Base-by-base conservation (phyloP, 345 rosid species). In the Eucalyptus leucophloia region DNA sequence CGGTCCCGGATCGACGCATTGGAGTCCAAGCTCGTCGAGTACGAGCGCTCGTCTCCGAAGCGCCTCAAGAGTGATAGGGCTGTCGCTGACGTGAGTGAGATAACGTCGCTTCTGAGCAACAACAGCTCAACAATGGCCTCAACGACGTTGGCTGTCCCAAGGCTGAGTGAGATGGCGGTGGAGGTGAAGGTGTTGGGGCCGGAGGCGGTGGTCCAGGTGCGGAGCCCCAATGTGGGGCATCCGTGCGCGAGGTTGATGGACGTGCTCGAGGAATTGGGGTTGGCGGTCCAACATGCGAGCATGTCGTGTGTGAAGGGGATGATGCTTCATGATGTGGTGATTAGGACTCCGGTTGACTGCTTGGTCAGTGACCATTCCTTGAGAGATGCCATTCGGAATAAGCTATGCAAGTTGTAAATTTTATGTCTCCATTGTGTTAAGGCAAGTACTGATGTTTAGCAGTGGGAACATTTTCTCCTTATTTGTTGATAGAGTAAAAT, bases 321-420 rank as follows among this genome's bases (percentile, higher is more conserved):
- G 87, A 50, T 93, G 91, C 88, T 94, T 58, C 94, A 92, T n/a
- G 93, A 92, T 88, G 91, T 90, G 58, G 95, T 93, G 7, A 92
- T 94, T 21, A 88, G 56, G 50, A 49, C 92, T 89, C 93, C 91
- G n/a, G 88, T 88, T 2, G 93, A 93, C 40, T 67, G 6, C 81
- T 17, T 11, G 81, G 81, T 18, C 13, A 34, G 7, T 24, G 44
- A 69, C 7, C 24, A 18, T 12, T 69, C 81, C 81, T 9, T 69
- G 12, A 9, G 81, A 18, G 81, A 69, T 69, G 81, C 81, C 81
- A 69, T 69, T 34, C 24, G 44, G 42, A 21, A 40, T 3, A 69
- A 34, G 19, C 24, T 69, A 69, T 40, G 44, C 44, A 9, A 32
- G 81, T 40, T 67, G 40, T 32, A n/a, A 62, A 28, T 28, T 60